phyloP scores from a whole-genome alignment of 163 green algal species.

The Chlorella variabilis region DNA sequence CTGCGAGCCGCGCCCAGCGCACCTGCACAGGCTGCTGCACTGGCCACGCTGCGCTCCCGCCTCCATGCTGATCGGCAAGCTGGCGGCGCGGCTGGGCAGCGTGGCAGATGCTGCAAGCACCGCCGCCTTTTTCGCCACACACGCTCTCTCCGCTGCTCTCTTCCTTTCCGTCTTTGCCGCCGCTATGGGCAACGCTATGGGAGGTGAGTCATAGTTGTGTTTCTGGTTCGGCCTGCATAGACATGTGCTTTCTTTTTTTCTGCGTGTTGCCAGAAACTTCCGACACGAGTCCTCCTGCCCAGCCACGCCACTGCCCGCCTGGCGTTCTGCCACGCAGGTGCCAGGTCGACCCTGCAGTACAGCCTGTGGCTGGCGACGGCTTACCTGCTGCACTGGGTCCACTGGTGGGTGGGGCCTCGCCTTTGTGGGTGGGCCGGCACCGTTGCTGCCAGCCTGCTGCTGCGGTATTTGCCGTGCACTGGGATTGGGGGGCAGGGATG shows the following conservation, averaged over 20 bases:
- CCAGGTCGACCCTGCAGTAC: conserved; percentile 24
- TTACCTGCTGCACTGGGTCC: conserved; percentile 9
- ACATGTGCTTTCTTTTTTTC: too few relatives aligned
- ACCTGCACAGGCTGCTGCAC: neutral
- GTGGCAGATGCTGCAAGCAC: neutral
- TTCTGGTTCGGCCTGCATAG: too few relatives aligned
- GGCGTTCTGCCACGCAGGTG: neutral
- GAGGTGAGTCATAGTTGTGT: too few relatives aligned
- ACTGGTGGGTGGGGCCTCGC: conserved; percentile 31
- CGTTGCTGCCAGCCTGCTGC: neutral
- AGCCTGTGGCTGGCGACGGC: neutral
- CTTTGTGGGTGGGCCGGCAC: too few relatives aligned
- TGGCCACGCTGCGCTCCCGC: neutral
- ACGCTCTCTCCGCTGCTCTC: conserved; percentile 19
- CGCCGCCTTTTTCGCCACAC: conserved; percentile 6
- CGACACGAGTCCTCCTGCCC: neutral
- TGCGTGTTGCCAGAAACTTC: too few relatives aligned
- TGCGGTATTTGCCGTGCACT: too few relatives aligned
- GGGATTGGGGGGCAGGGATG: too few relatives aligned
- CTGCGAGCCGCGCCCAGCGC: neutral
- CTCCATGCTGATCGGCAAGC: neutral
- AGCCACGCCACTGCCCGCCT: neutral
- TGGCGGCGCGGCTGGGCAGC: conserved; percentile 3
- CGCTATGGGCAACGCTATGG: too few relatives aligned
- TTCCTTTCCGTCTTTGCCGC: conserved; percentile 4